A percentile compares a stretch with the other conserved stretches of the same genome.
Evolutionary conservation across 257 asterid genomes (phyloP).

Genomic region (Salvia rosmarinus): DNA sequence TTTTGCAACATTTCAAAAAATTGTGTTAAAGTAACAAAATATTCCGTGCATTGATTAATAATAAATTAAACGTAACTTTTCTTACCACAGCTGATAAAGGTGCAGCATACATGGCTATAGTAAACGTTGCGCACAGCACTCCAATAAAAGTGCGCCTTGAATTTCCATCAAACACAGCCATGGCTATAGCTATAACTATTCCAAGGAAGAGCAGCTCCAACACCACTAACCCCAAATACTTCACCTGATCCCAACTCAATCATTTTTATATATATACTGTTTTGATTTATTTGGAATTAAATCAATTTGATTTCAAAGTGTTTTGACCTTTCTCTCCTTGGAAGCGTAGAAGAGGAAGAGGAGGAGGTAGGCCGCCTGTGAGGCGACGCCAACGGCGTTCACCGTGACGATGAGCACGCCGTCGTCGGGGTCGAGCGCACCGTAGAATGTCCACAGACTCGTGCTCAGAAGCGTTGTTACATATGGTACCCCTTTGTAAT

Average conservation of each 20-base stretch:
- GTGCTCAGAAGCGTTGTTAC: constrained; percentile 56
- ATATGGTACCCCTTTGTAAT: constrained; percentile 61
- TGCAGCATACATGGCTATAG: constrained; percentile 52
- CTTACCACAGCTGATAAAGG: constrained; percentile 53
- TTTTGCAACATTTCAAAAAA: no score
- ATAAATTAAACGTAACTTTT: no score
- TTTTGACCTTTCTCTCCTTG: constrained; percentile 43
- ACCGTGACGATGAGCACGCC: constrained; percentile 52
- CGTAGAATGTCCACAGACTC: constrained; percentile 63
- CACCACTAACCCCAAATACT: constrained; percentile 38
- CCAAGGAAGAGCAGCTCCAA: constrained; percentile 45
- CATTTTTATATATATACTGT: no score
- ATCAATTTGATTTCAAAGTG: not conserved
- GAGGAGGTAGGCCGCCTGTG: constrained; percentile 40
- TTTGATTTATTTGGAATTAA: not conserved
- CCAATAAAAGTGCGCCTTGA: constrained; percentile 46
- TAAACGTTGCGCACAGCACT: constrained; percentile 48
- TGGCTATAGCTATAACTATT: constrained; percentile 29
- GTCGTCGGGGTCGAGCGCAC: constrained; percentile 47
- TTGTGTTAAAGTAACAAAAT: no score
- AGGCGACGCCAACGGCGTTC: constrained; percentile 41
- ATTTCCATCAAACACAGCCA: constrained; percentile 41
- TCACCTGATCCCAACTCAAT: constrained; percentile 46
- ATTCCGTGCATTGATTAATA: no score
- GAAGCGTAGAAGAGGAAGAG: constrained; percentile 48